Conservation (phyloP, 352 stramenopile species). For the Phytophthora tentaculata region DNA sequence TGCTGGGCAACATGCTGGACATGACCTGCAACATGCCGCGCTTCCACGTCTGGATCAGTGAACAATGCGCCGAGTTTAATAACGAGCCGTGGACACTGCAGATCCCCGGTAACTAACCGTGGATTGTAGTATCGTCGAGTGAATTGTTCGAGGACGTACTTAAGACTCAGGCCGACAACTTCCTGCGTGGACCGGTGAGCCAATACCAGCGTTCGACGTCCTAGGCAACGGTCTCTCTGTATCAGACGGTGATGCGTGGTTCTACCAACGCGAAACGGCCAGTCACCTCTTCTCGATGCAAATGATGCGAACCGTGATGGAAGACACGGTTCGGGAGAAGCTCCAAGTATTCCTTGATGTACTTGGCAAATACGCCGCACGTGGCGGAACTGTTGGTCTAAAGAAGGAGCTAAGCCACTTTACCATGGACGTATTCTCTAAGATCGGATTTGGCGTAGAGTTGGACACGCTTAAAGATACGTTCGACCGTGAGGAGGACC, state of each 20-base stretch:
- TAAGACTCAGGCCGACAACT: slow-evolving; percentile 63
- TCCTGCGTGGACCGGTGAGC: slow-evolving; percentile 54
- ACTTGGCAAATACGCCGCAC: slow-evolving; percentile 20
- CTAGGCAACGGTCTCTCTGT: slow-evolving; percentile 60
- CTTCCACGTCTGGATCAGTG: slow-evolving; percentile 57
- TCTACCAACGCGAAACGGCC: slow-evolving; percentile 71
- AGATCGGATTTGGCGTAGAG: slow-evolving; percentile 63
- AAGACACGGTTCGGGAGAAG: slow-evolving; percentile 39
- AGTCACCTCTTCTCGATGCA: slow-evolving; percentile 84
- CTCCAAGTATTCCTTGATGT: slow-evolving; percentile 34
- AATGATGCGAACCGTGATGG: slow-evolving; percentile 54
- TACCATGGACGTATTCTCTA: slow-evolving; percentile 65
- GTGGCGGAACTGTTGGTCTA: slow-evolving; percentile 36
- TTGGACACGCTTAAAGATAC: slow-evolving; percentile 41
- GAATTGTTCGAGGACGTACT: slow-evolving; percentile 52
- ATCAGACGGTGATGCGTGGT: slow-evolving; percentile 46
- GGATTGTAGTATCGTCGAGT: slow-evolving; percentile 44
- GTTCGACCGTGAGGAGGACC: slow-evolving; percentile 34
- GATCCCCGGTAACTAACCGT: slow-evolving; percentile 40
- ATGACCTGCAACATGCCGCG: slow-evolving; percentile 28
- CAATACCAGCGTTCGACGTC: slow-evolving; percentile 48
- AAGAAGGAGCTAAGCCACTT: slow-evolving; percentile 55
- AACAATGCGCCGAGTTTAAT: slow-evolving; percentile 43
- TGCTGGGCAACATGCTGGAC: slow-evolving; percentile 50
- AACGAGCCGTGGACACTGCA: slow-evolving; percentile 44